Percentiles rank a stretch among this genome's conserved stretches.
These are phyloP conservation scores for Ganoderma sinense DNA, from an alignment of 1,284 basidiomycete genomes.

Conservation along the genomic window DNA sequence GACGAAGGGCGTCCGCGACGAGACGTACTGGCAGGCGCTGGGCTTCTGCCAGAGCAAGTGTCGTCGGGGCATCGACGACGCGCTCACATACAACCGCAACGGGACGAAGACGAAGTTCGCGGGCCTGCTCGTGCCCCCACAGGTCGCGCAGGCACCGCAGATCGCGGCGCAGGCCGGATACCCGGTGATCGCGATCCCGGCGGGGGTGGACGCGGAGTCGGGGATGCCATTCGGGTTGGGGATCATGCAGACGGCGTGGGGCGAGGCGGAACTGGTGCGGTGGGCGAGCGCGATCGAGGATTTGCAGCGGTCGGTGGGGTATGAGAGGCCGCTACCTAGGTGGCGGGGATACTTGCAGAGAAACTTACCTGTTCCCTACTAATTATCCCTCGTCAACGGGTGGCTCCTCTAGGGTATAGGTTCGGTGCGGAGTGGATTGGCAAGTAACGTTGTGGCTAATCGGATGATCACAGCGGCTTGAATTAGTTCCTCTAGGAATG, in stretches of 20 bases:
- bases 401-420: too few species aligned
- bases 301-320: background rate
- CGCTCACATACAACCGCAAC: background rate
- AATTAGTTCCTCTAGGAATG: too few species aligned
- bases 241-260: slow-evolving; percentile 70
- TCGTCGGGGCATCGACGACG: background rate
- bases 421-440: too few species aligned
- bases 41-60: background rate
- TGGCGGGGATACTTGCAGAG: background rate
- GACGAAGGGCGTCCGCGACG: slow-evolving; percentile 51
- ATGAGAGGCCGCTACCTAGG: background rate
- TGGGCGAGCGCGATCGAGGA: slow-evolving; percentile 75
- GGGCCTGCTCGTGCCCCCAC: slow-evolving; percentile 63
- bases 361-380: background rate
- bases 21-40: slow-evolving; percentile 30
- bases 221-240: slow-evolving; percentile 62
- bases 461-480: too few species aligned
- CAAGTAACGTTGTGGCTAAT: too few species aligned
- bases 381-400: too few species aligned
- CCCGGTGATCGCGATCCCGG: slow-evolving; percentile 54
- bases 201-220: background rate
- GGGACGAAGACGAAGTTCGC: slow-evolving; percentile 59
- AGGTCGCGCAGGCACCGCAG: slow-evolving; percentile 41
- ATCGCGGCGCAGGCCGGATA: slow-evolving; percentile 62
- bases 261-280: slow-evolving; percentile 63